Conservation (phyloP, 345 rosid genomes). For the Geranium rotundifolium region DNA sequence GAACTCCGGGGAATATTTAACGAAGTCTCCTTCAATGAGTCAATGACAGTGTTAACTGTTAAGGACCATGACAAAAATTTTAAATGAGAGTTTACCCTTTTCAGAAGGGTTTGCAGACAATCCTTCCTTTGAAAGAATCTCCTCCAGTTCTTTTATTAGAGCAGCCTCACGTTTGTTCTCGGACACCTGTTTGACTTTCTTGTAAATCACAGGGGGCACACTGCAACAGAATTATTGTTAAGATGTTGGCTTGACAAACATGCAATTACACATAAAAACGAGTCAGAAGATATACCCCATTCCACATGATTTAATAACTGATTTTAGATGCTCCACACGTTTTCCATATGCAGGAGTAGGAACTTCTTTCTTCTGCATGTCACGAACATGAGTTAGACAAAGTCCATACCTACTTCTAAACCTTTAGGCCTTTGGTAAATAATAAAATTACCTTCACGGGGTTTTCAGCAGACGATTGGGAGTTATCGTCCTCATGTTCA, state of each 20-base stretch:
- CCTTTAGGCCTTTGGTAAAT: conserved; percentile 1
- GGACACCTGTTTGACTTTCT: conserved; percentile 72
- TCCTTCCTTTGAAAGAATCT: conserved; percentile 81
- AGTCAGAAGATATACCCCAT: conserved; percentile 46
- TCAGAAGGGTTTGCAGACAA: conserved; percentile 72
- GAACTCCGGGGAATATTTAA: background rate
- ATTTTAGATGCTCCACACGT: conserved; percentile 70
- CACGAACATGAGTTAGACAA: conserved; percentile 10
- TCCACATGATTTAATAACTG: conserved; percentile 74
- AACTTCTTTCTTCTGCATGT: conserved; percentile 59
- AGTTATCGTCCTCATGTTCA: conserved; percentile 33
- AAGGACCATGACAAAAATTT: conserved; percentile 3
- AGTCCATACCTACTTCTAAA: conserved; percentile 3
- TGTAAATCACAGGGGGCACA: conserved; percentile 69
- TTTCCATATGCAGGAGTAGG: conserved; percentile 57
- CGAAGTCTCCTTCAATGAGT: background rate
- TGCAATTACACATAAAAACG: conserved; percentile 3
- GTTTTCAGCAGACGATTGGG: conserved; percentile 45
- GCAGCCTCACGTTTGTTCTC: conserved; percentile 73
- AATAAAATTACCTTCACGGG: conserved; percentile 33
- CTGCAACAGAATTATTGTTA: conserved; percentile 26
- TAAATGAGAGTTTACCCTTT: conserved; percentile 39
- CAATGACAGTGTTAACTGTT: background rate
- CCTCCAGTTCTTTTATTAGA: conserved; percentile 69
- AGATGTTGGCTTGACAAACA: conserved; percentile 8